phyloP scores from a whole-genome alignment of 495 filamentous ascomycete genomes.

The Penicillium parvum region DNA sequence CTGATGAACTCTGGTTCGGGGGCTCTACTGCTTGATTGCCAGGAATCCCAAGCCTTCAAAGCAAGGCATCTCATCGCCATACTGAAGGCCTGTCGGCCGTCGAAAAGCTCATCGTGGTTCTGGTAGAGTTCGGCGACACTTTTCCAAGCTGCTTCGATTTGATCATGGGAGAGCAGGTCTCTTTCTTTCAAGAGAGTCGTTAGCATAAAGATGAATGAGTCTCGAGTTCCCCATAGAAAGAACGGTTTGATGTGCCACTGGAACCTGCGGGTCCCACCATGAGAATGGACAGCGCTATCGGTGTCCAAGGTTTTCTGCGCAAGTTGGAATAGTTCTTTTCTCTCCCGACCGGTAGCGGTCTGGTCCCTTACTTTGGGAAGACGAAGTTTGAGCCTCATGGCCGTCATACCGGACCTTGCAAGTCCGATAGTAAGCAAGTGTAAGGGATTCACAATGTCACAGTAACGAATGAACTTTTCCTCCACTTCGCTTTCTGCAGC shows the following conservation, averaged over 20 bases:
- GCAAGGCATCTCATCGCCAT: slow-evolving; percentile 8
- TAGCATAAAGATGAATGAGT: slow-evolving; percentile 5
- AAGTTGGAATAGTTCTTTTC: slow-evolving; percentile 12
- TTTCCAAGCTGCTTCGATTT: slow-evolving; percentile 11
- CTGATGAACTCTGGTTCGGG: slow-evolving; percentile 7
- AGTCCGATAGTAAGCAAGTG: slow-evolving; percentile 62
- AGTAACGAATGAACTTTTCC: slow-evolving; percentile 49
- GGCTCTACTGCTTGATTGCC: neutral
- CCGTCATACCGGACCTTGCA: slow-evolving; percentile 12
- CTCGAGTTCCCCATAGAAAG: slow-evolving; percentile 12
- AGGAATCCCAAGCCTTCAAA: slow-evolving; percentile 8
- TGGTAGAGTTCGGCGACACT: slow-evolving; percentile 12
- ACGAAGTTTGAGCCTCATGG: slow-evolving; percentile 14
- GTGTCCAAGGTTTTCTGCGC: slow-evolving; percentile 22
- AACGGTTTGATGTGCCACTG: slow-evolving; percentile 11
- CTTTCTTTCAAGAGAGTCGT: slow-evolving; percentile 1
- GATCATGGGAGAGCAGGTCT: slow-evolving; percentile 1
- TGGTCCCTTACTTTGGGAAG: slow-evolving; percentile 8
- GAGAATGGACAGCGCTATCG: slow-evolving; percentile 8
- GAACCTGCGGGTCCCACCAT: slow-evolving; percentile 1
- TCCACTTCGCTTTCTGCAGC: slow-evolving; percentile 27
- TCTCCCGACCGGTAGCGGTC: slow-evolving; percentile 4
- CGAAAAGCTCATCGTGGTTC: slow-evolving; percentile 11
- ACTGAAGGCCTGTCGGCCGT: slow-evolving; percentile 4
- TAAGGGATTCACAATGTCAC: slow-evolving; percentile 55